phyloP scores from a whole-genome alignment of 345 rosid genomes.

The Populus alba region DNA sequence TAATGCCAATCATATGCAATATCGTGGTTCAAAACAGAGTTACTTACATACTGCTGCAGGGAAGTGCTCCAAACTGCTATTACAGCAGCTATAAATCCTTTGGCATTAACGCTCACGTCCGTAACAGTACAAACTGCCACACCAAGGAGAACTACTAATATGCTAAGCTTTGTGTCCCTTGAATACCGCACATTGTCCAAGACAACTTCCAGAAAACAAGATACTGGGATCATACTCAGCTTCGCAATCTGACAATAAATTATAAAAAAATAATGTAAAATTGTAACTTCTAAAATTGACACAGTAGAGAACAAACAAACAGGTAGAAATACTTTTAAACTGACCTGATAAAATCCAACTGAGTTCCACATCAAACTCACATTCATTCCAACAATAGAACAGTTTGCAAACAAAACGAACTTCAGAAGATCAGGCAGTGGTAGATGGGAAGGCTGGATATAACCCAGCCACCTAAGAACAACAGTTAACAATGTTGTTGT shows the following conservation, averaged over 20 bases:
- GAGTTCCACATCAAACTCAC: slow-evolving; percentile 99
- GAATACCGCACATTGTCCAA: slow-evolving; percentile 92
- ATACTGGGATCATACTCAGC: slow-evolving; percentile 98
- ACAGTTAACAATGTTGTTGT: slow-evolving; percentile 80
- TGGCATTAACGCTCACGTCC: slow-evolving; percentile 91
- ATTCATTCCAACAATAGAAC: slow-evolving; percentile 98
- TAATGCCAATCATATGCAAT: background rate
- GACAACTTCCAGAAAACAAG: slow-evolving; percentile 87
- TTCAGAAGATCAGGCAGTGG: slow-evolving; percentile 73
- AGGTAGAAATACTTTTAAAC: background rate
- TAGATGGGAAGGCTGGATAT: slow-evolving; percentile 74
- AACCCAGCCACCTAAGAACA: slow-evolving; percentile 79
- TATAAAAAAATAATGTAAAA: background rate
- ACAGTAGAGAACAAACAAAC: background rate
- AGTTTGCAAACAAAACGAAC: slow-evolving; percentile 90
- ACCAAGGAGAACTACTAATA: slow-evolving; percentile 80
- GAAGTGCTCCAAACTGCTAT: slow-evolving; percentile 98
- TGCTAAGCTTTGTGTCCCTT: slow-evolving; percentile 97
- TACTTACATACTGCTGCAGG: slow-evolving; percentile 92
- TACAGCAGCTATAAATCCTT: slow-evolving; percentile 87
- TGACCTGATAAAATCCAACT: slow-evolving; percentile 99
- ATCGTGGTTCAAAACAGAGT: slow-evolving; percentile 4
- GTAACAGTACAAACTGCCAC: slow-evolving; percentile 99
- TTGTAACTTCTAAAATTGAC: slow-evolving; percentile 10
- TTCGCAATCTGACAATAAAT: slow-evolving; percentile 73